phyloP scores from a whole-genome alignment of 2,329 filamentous ascomycete species.

The Teratosphaeria pseudoeucalypti region DNA sequence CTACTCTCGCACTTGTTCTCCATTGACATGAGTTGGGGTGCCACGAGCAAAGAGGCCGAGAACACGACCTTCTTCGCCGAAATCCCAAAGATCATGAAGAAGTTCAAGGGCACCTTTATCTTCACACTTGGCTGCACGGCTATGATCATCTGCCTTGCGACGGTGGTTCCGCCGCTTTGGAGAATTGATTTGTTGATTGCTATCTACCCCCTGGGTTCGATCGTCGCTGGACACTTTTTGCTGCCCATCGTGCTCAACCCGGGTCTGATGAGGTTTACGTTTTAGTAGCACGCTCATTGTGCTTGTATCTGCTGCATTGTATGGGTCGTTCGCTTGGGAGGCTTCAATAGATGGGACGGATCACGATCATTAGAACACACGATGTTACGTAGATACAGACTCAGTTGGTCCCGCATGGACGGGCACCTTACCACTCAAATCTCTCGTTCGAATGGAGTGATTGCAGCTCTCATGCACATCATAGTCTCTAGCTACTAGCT shows the following conservation, averaged over 20 bases:
- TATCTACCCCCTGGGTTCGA: conserved; percentile 47
- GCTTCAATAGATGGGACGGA: not conserved
- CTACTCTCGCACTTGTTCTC: conserved; percentile 30
- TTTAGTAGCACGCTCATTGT: conserved; percentile 27
- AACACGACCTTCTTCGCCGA: conserved; percentile 48
- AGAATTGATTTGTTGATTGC: conserved; percentile 48
- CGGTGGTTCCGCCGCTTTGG: conserved; percentile 43
- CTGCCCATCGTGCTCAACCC: conserved; percentile 53
- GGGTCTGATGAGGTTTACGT: conserved; percentile 53
- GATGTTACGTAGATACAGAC: not conserved
- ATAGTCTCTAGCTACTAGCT: not conserved
- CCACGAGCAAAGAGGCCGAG: conserved; percentile 50
- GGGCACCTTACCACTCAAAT: not conserved
- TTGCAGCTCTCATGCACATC: not conserved
- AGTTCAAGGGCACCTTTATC: conserved; percentile 46
- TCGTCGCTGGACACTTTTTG: conserved; percentile 46
- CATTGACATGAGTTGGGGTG: conserved; percentile 39
- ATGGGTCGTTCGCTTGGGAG: not conserved
- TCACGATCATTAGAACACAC: not conserved
- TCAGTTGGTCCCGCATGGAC: not conserved
- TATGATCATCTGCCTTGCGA: conserved; percentile 41
- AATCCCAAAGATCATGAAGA: conserved; percentile 44
- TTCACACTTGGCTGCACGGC: conserved; percentile 38
- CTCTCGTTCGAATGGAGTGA: not conserved
- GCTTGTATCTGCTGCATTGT: not conserved